Evolutionary conservation across 345 rosid genomes (phyloP), one percentile per base, ranked within the genome.

Genomic region (Durio zibethinus): DNA sequence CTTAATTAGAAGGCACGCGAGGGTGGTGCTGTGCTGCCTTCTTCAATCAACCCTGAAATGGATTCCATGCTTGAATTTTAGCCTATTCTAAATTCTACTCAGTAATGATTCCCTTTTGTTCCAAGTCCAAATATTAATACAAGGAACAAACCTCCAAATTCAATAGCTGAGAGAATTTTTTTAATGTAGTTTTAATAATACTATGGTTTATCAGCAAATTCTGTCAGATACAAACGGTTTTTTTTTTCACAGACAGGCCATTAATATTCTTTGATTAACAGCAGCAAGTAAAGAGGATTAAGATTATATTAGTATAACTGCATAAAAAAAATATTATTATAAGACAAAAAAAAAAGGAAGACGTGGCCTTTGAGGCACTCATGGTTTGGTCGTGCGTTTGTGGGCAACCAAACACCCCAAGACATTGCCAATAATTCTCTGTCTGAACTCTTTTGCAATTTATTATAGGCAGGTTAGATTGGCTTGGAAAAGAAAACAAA

Each of bases 1-100:
- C 74, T 70, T 70, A n/a, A n/a, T n/a, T n/a, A 16, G 8, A 70
- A 48, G 74, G 61, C 61, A 72, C 23, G 75, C 75, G 56, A 33
- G 25, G 60, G 61, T 33, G 61, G 27, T 25, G 15, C 53, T 68
- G 54, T 68, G 56, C 38, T 15, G 73, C 33, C 33, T 27, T 69
- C 73, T 45, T 69, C 54, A 45, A 14, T 69, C 54, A 23, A 16
- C 16, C 56, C 38, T 21, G 48, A 36, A 65, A 65, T 33, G 42
- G 21, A 31, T 62, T 15, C 73, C 38, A 69, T 25, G 56, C 56
- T 45, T 15, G 12, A 45, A 15, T 43, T 45, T 45, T 25, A 69
- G 56, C 72, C n/a, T 67, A 4, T 43, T 14, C 10, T 23, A 42
- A 42, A 23, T 67, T 25, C 21, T 38, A 10, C 14, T 0, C 1